phyloP scores from a whole-genome alignment of 495 filamentous ascomycete species.

The Oidiodendron maius region DNA sequence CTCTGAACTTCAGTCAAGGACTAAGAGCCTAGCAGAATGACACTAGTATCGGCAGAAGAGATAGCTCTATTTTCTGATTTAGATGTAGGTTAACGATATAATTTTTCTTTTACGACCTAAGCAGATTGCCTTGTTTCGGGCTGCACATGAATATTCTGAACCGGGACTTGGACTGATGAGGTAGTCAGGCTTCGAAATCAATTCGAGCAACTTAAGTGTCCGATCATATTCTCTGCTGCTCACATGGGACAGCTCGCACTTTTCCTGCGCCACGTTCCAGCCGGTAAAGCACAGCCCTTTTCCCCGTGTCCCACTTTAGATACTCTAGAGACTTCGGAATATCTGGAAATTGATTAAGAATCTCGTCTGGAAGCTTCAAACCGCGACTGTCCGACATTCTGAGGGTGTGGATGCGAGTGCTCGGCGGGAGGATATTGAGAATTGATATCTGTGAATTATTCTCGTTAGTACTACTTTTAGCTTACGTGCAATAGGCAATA shows the following conservation, averaged over 20 bases:
- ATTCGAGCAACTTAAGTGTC: too few relatives aligned
- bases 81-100: too few relatives aligned
- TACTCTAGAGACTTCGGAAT: background rate
- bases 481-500: background rate
- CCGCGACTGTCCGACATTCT: background rate
- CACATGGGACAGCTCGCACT: background rate
- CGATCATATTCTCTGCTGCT: background rate
- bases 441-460: background rate
- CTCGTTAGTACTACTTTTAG: background rate
- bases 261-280: background rate
- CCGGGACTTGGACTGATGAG: too few relatives aligned
- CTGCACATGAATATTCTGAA: too few relatives aligned
- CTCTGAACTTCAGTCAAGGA: too few relatives aligned
- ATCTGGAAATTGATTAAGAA: background rate
- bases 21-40: too few relatives aligned
- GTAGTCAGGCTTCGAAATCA: too few relatives aligned
- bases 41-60: too few relatives aligned
- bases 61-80: too few relatives aligned
- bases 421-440: background rate
- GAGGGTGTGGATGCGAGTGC: background rate
- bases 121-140: too few relatives aligned
- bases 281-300: background rate
- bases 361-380: background rate
- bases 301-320: slow-evolving; percentile 1
- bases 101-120: too few relatives aligned